A percentile compares a stretch with the other conserved stretches of the same genome.
phyloP scores from a whole-genome alignment of 75 land plant species.

The Picea glauca region DNA sequence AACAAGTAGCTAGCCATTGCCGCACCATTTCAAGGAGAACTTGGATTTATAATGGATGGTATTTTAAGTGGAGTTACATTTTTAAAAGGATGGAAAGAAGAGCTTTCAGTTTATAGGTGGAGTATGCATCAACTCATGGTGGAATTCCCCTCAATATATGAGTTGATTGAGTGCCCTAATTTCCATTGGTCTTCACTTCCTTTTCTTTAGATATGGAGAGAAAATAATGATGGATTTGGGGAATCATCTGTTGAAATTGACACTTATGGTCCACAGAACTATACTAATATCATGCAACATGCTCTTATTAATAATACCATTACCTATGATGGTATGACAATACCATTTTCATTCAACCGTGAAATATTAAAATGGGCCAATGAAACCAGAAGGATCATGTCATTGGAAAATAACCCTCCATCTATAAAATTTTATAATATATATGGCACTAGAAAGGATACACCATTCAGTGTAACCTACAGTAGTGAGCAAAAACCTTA shows the following conservation, averaged over 20 bases:
- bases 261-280: conserved; percentile 51
- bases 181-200: conserved; percentile 72
- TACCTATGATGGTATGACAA: conserved; percentile 43
- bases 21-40: too few relatives aligned
- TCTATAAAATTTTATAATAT: conserved; percentile 89
- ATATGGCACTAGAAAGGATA: conserved; percentile 73
- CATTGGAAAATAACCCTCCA: conserved; percentile 73
- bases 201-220: conserved; percentile 71
- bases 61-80: too few relatives aligned
- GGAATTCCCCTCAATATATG: conserved; percentile 97
- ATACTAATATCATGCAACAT: conserved; percentile 44
- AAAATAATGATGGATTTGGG: conserved; percentile 39
- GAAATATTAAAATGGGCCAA: conserved; percentile 81
- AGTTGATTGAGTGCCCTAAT: conserved; percentile 73
- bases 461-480: conserved; percentile 91
- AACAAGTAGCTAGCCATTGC: too few relatives aligned
- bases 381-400: conserved; percentile 58
- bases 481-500: conserved; percentile 64
- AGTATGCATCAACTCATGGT: conserved; percentile 36
- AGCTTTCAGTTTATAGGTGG: too few relatives aligned
- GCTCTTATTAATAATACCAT: conserved; percentile 73
- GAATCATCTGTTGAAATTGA: conserved; percentile 39
- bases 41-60: too few relatives aligned
- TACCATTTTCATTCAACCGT: conserved; percentile 79
- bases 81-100: too few relatives aligned